These are phyloP conservation scores for Stylosanthes scabra DNA, from an alignment of 331 rosid species.

Conservation along the genomic window DNA sequence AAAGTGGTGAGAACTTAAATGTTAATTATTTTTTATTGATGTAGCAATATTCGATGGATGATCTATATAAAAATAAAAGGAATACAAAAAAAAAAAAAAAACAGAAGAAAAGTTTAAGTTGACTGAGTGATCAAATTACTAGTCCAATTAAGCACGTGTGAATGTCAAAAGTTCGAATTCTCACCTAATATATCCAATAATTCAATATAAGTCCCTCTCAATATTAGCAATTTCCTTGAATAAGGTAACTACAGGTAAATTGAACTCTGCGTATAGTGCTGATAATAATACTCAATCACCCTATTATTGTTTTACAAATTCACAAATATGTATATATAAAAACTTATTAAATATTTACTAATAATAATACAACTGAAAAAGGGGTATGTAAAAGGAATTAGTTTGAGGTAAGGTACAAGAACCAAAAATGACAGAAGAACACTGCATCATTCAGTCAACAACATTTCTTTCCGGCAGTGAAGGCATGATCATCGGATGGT, in stretches of 20 bases:
- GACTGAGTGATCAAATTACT: no score
- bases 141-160: no score
- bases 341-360: slow-evolving; percentile 25
- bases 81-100: no score
- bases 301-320: slow-evolving; percentile 23
- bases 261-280: background rate
- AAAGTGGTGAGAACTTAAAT: no score
- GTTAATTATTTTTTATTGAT: no score
- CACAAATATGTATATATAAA: background rate
- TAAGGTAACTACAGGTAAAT: background rate
- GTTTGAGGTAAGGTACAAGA: slow-evolving; percentile 35
- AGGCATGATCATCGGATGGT: slow-evolving; percentile 20
- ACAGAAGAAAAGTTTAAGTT: no score
- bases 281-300: background rate
- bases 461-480: slow-evolving; percentile 35
- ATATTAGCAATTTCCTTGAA: no score
- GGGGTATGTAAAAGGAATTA: slow-evolving; percentile 35
- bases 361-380: slow-evolving; percentile 7
- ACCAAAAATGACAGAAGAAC: slow-evolving; percentile 18
- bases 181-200: no score
- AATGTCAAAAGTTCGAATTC: no score
- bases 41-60: no score
- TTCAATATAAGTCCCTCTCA: no score
- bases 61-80: no score
- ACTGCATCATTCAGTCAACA: slow-evolving; percentile 27